Conservation (phyloP, 225 moss, liverwort and hornwort genomes). For the Polytrichum formosum region DNA sequence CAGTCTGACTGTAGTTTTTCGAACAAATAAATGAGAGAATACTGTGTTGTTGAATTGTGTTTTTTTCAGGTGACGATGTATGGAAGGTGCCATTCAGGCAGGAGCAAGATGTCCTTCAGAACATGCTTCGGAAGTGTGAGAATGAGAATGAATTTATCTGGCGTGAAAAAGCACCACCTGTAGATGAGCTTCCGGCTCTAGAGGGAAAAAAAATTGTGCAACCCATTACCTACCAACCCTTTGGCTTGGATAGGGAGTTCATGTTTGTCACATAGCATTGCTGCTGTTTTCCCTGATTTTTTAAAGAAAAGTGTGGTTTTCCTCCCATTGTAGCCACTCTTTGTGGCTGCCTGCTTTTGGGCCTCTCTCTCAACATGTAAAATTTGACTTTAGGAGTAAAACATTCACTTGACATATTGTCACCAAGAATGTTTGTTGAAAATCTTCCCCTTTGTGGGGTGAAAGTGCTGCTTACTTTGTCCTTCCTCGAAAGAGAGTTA, state of each 20-base stretch:
- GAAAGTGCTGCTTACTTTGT: too few species aligned
- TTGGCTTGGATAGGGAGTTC: slow-evolving; percentile 92
- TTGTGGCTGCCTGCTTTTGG: not conserved
- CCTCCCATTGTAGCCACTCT: not conserved
- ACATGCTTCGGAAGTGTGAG: slow-evolving; percentile 74
- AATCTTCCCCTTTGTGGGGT: too few species aligned
- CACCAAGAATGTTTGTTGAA: too few species aligned
- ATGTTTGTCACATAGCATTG: slow-evolving; percentile 70
- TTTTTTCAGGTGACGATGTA: slow-evolving; percentile 62
- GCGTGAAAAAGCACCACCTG: slow-evolving; percentile 69
- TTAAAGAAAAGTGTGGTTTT: not conserved
- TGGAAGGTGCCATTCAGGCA: slow-evolving; percentile 85
- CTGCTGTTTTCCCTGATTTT: not conserved
- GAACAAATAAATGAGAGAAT: too few species aligned
- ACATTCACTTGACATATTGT: too few species aligned
- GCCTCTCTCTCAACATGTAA: not conserved
- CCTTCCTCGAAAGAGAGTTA: too few species aligned
- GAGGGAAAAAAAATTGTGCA: slow-evolving; percentile 94
- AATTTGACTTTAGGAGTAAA: too few species aligned
- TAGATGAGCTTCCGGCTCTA: slow-evolving; percentile 86
- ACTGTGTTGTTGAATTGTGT: too few species aligned
- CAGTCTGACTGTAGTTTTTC: too few species aligned
- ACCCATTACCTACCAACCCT: slow-evolving; percentile 72
- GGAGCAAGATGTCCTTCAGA: slow-evolving; percentile 69
- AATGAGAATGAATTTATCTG: slow-evolving; percentile 95